Evolutionary conservation across 139 green algal species (phyloP).

Genomic region (Coccomyxa sp.): DNA sequence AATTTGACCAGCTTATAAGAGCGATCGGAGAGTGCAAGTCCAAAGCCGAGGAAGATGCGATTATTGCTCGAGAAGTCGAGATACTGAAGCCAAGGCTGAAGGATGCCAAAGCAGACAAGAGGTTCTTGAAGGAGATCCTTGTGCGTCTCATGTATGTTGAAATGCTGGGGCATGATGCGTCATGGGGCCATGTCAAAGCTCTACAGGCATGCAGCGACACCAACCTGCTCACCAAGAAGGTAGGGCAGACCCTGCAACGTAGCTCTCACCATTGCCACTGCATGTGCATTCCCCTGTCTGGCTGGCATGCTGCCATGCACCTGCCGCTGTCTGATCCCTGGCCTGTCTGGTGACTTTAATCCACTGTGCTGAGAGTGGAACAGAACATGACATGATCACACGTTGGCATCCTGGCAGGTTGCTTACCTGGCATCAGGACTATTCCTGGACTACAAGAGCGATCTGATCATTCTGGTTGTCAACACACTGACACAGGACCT

Average conservation of each 20-base stretch:
- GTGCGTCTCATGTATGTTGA: constrained; percentile 95
- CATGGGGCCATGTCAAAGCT: constrained; percentile 84
- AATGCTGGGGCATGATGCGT: constrained; percentile 96
- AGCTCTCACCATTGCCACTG: no score
- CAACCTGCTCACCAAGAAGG: constrained; percentile 68
- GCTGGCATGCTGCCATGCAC: no score
- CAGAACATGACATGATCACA: no score
- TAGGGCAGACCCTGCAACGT: no score
- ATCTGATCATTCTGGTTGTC: constrained; percentile 93
- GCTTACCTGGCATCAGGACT: constrained; percentile 90
- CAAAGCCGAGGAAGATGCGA: constrained; percentile 76
- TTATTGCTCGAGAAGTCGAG: constrained; percentile 85
- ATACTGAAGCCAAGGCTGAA: constrained; percentile 68
- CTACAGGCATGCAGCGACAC: constrained; percentile 73
- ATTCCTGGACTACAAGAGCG: constrained; percentile 86
- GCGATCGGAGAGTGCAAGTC: constrained; percentile 70
- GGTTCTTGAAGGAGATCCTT: constrained; percentile 74
- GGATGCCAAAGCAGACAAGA: constrained; percentile 72
- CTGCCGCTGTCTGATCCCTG: no score
- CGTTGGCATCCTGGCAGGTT: constrained; percentile 48
- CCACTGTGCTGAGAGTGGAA: no score
- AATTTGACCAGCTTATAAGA: constrained; percentile 59
- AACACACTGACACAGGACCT: constrained; percentile 95
- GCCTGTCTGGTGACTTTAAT: no score
- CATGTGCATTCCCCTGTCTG: no score